Conservation (phyloP, 2,329 filamentous ascomycete species). For the Thermothelomyces thermophilus region DNA sequence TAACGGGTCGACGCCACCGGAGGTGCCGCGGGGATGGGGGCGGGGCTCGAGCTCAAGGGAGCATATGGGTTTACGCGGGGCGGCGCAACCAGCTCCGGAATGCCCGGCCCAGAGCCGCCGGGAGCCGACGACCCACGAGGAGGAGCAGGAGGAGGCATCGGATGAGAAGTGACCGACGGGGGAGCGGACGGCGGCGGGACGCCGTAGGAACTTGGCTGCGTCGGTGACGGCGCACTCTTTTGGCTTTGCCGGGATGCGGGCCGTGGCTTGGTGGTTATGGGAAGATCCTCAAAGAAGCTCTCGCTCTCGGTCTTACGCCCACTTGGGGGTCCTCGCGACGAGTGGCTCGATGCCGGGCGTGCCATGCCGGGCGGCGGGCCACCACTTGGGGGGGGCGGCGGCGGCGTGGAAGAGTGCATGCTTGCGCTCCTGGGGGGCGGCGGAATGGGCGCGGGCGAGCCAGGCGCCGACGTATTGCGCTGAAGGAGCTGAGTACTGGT, state of each 20-base stretch:
- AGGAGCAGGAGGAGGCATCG: slow-evolving; percentile 18
- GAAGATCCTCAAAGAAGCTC: slow-evolving; percentile 74
- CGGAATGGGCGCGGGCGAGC: slow-evolving; percentile 38
- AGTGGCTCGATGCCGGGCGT: slow-evolving; percentile 35
- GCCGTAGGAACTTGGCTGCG: slow-evolving; percentile 32
- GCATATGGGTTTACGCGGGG: slow-evolving; percentile 49
- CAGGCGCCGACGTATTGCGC: slow-evolving; percentile 36
- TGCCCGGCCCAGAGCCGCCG: slow-evolving; percentile 16
- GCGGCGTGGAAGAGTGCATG: slow-evolving; percentile 15
- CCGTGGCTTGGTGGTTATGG: slow-evolving; percentile 54
- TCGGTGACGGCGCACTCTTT: slow-evolving; percentile 37
- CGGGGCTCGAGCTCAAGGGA: slow-evolving; percentile 33
- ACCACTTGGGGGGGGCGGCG: slow-evolving; percentile 24
- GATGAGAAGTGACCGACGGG: slow-evolving; percentile 16
- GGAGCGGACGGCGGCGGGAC: slow-evolving; percentile 27
- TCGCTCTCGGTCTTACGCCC: slow-evolving; percentile 32
- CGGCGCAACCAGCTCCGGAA: slow-evolving; percentile 45
- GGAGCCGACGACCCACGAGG: slow-evolving; percentile 20
- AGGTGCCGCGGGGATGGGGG: slow-evolving; percentile 23
- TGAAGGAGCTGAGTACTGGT: slow-evolving; percentile 51
- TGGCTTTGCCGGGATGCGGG: slow-evolving; percentile 50
- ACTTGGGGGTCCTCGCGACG: slow-evolving; percentile 25
- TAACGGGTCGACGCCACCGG: slow-evolving; percentile 43
- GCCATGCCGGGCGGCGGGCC: slow-evolving; percentile 26
- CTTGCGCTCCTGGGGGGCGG: slow-evolving; percentile 50